Evolutionary conservation across 2,329 filamentous ascomycete species (phyloP).

Genomic region (Didymella segeticola): DNA sequence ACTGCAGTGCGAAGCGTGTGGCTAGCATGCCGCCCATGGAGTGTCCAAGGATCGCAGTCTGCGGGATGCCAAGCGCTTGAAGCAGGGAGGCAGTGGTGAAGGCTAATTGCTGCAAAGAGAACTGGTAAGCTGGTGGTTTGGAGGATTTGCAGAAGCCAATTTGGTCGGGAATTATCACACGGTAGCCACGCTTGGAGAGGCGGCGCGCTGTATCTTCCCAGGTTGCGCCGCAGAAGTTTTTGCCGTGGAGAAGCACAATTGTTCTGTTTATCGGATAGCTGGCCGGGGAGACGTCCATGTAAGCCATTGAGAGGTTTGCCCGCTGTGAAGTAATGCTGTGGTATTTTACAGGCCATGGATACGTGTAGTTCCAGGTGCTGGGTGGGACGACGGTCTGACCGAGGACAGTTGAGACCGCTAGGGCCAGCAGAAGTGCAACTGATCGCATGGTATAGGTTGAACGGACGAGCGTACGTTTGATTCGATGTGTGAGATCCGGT

Average conservation of each 20-base stretch:
- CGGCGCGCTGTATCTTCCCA: slow-evolving; percentile 58
- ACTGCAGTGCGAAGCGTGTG: slow-evolving; percentile 60
- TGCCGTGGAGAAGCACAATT: slow-evolving; percentile 61
- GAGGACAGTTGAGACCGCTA: slow-evolving; percentile 13
- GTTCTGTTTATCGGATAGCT: slow-evolving; percentile 49
- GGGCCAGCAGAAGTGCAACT: background rate
- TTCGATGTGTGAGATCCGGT: background rate
- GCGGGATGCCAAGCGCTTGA: slow-evolving; percentile 52
- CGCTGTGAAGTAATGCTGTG: slow-evolving; percentile 58
- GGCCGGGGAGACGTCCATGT: slow-evolving; percentile 59
- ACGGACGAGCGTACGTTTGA: background rate
- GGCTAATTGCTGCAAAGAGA: slow-evolving; percentile 60
- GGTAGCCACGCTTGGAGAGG: slow-evolving; percentile 55
- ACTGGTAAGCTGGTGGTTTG: slow-evolving; percentile 60
- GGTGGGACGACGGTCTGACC: slow-evolving; percentile 20
- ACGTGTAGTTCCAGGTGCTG: slow-evolving; percentile 50
- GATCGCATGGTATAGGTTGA: slow-evolving; percentile 12
- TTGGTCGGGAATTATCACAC: slow-evolving; percentile 62
- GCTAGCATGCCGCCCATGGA: slow-evolving; percentile 64
- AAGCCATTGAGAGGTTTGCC: slow-evolving; percentile 61
- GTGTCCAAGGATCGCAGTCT: slow-evolving; percentile 60
- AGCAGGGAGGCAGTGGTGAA: slow-evolving; percentile 60
- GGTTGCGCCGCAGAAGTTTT: slow-evolving; percentile 63
- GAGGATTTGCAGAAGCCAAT: slow-evolving; percentile 65
- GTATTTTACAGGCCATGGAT: slow-evolving; percentile 58